phyloP scores from a whole-genome alignment of 345 rosid species.

The Eucalyptus marginata region DNA sequence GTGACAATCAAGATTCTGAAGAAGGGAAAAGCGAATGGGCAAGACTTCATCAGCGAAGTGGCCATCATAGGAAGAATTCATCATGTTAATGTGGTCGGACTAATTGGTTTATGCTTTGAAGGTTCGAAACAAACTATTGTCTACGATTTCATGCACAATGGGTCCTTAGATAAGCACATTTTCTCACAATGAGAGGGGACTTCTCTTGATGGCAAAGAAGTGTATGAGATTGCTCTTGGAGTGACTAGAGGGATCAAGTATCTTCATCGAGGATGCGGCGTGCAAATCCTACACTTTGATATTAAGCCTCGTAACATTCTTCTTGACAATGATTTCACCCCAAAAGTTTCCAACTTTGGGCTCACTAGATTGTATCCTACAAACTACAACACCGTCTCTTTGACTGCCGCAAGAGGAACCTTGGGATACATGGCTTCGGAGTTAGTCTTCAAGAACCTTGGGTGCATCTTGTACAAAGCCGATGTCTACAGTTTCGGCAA shows the following conservation, averaged over 20 bases:
- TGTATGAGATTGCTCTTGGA: neutral
- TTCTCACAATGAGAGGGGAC: neutral
- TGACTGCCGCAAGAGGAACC: rapidly evolving
- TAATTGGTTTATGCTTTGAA: neutral
- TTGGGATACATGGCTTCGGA: rapidly evolving
- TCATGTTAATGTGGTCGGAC: neutral
- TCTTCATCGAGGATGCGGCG: too few species aligned
- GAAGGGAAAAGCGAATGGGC: neutral
- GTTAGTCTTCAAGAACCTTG: neutral
- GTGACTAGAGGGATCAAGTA: neutral
- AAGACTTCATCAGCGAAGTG: neutral
- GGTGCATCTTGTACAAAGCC: neutral
- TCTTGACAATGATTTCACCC: neutral
- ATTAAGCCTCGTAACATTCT: neutral
- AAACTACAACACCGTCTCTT: rapidly evolving
- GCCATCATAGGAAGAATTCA: neutral
- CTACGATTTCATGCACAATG: neutral
- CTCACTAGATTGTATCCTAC: neutral
- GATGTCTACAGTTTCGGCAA: neutral
- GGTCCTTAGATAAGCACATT: neutral
- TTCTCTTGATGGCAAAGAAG: neutral
- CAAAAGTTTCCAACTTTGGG: neutral
- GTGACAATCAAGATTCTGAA: neutral
- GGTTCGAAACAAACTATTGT: neutral
- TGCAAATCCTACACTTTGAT: neutral